Evolutionary conservation across 2,329 filamentous ascomycete species (phyloP), one percentile per base, ranked within the genome.

Genomic region (Tothia fuscella): DNA sequence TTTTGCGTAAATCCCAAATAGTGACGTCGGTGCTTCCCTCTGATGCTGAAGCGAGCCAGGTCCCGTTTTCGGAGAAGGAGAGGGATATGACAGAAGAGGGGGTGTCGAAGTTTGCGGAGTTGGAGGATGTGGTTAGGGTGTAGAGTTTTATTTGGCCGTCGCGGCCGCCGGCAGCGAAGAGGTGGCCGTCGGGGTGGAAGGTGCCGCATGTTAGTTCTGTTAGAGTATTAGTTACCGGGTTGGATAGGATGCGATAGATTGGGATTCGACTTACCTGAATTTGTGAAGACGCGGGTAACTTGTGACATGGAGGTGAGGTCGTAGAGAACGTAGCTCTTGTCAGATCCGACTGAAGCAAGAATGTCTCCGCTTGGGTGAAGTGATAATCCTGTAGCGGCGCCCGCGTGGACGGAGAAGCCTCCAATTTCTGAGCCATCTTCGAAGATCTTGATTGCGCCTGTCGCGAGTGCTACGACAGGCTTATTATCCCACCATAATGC

Each of bases 111-210:
- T 75, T 78, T 21, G 85, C 85, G 21, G 85, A 84, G 49, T 78
- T 72, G 46, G 80, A 74, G 28, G 87, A 81, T 0, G 76, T 82
- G 60, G 82, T 88, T 50, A 87, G 80, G 61, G 94, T 83, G 63
- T 83, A 96, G 41, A 98, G 74, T 59, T 88, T 85, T 58, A 98
- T 82, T 44, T 86, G 78, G 33, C 86, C 86, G 37, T 81, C 72
- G 7, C 67, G 66, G n/a, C 82, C 83, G 48, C 89, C 91, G 3
- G 81, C 82, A 29, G 86, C 89, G 52, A 96, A 77, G 5, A 98
- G 72, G 57, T 95, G 85, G n/a, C 91, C 91, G 56, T 98, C 91
- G 5, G 93, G 91, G 58, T 98, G 91, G 71, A 98, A 96, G 25
- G 81, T 76, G 48, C 79, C 82, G 38, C 79, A 75, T 1, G 82